These are phyloP conservation scores for Trichoderma koningiopsis DNA, from an alignment of 2,329 filamentous ascomycete species.

Conservation along the genomic window DNA sequence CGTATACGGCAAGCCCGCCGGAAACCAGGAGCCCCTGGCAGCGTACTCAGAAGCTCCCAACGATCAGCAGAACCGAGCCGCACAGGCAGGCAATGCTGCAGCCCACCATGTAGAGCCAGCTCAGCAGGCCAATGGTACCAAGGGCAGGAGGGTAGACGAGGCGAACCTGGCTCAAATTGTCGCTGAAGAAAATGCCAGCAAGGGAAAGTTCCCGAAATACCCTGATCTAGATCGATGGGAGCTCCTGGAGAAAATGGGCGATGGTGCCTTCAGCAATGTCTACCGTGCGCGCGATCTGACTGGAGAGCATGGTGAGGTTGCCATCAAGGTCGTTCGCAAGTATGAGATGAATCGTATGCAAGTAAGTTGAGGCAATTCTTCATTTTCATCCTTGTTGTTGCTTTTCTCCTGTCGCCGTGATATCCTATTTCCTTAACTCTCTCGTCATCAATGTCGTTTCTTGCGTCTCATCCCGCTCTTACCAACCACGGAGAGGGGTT, in stretches of 20 bases:
- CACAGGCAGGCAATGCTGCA: conserved; percentile 66
- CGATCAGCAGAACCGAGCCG: conserved; percentile 66
- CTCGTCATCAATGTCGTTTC: conserved; percentile 24
- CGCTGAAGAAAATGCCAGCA: conserved; percentile 86
- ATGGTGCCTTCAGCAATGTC: conserved; percentile 98
- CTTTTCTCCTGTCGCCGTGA: conserved; percentile 26
- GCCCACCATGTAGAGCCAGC: conserved; percentile 64
- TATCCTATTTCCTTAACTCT: conserved; percentile 24
- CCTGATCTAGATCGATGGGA: conserved; percentile 65
- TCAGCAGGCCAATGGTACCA: conserved; percentile 44
- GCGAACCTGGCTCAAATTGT: conserved; percentile 81
- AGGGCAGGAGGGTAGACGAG: conserved; percentile 52
- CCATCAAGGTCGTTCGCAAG: conserved; percentile 98
- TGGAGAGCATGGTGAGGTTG: conserved; percentile 75
- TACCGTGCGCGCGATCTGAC: conserved; percentile 81
- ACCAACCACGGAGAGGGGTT: conserved; percentile 55
- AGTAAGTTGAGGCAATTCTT: conserved; percentile 64
- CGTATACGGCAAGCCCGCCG: conserved; percentile 39
- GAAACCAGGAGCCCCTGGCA: conserved; percentile 52
- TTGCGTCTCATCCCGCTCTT: conserved; percentile 41
- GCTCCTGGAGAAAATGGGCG: conserved; percentile 94
- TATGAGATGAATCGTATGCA: conserved; percentile 99
- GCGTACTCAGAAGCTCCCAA: conserved; percentile 65
- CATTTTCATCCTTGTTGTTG: conserved; percentile 31
- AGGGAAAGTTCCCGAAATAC: conserved; percentile 75